Evolutionary conservation across 2,329 filamentous ascomycete species (phyloP).

Genomic region (Rachicladosporium sp.): DNA sequence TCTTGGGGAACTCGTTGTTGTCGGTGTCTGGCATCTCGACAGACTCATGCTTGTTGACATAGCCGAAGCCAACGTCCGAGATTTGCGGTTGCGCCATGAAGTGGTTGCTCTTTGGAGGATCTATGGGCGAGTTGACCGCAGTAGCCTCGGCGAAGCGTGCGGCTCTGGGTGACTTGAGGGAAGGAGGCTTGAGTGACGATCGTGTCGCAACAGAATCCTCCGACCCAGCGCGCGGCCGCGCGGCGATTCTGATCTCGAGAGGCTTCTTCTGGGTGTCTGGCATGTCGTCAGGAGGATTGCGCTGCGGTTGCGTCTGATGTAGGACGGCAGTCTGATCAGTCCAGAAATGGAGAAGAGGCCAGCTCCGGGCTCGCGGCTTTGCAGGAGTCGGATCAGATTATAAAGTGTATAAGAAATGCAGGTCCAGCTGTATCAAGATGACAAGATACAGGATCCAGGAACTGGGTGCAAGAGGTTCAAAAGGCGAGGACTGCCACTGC

Average conservation of each 20-base stretch:
- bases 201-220: slow-evolving; percentile 16
- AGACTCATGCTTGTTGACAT: slow-evolving; percentile 53
- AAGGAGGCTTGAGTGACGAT: slow-evolving; percentile 15
- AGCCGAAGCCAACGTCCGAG: slow-evolving; percentile 84
- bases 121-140: slow-evolving; percentile 63
- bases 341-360: slow-evolving; percentile 19
- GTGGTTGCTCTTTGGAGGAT: slow-evolving; percentile 39
- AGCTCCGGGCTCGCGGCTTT: slow-evolving; percentile 11
- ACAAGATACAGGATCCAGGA: too few species aligned
- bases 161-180: slow-evolving; percentile 46
- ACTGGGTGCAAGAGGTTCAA: too few species aligned
- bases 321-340: slow-evolving; percentile 14
- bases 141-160: slow-evolving; percentile 75
- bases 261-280: slow-evolving; percentile 34
- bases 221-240: slow-evolving; percentile 26
- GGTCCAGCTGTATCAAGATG: too few species aligned
- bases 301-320: slow-evolving; percentile 16
- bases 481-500: too few species aligned
- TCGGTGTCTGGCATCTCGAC: slow-evolving; percentile 43
- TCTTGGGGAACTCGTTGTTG: slow-evolving; percentile 43
- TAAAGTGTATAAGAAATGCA: too few species aligned
- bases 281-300: slow-evolving; percentile 29
- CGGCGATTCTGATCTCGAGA: slow-evolving; percentile 27
- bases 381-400: too few species aligned
- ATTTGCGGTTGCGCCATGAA: slow-evolving; percentile 56